Base-by-base conservation (phyloP, 257 asterid species). In the Ligustrum vulgare region DNA sequence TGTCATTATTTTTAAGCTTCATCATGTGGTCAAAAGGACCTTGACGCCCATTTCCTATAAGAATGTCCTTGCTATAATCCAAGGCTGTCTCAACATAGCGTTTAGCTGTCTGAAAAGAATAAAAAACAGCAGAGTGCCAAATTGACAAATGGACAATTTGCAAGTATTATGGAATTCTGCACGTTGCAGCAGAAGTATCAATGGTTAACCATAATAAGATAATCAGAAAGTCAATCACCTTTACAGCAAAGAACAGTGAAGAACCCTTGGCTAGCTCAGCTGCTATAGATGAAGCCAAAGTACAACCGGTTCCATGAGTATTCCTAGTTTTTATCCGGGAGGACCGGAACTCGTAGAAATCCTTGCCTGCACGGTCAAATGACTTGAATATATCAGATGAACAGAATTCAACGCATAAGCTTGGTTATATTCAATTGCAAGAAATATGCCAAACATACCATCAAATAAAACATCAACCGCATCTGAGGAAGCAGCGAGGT, bases 281-380 rank as follows among this genome's bases (percentile, higher is more conserved):
- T 58, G 99, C 99, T 78, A 94, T 89, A 54, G 87, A 73, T 54
- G 99, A 89, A 34, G 99, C 98, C 87, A 94, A 81, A 35, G 95
- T 94, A 78, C 99, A 94, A 75, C 99, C 99, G 82, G 99, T 94
- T 86, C 98, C 99, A 85, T 94, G 99, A 47, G 96, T 86, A 79
- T 94, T 94, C 23, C 72, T 60, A 71, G 98, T 89, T 69, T 76
- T 76, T 77, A 94, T 82, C 79, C 98, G 92, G 69, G 91, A 23
- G 15, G 96, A 85, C 23, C 86, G 89, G 63, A 92, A 90, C 84
- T 92, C 99, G 64, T 81, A 80, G 79, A 89, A 92, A 47, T 91
- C 88, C 79, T 86, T 84, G 37, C 99, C 99, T 92, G 78, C 74
- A 82, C 75, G 22, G 81, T 72, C 51, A 79, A 71, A 80, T 67